Evolutionary conservation across 2,329 filamentous ascomycete genomes (phyloP).

Genomic region (Chrysoporthe austroafricana): DNA sequence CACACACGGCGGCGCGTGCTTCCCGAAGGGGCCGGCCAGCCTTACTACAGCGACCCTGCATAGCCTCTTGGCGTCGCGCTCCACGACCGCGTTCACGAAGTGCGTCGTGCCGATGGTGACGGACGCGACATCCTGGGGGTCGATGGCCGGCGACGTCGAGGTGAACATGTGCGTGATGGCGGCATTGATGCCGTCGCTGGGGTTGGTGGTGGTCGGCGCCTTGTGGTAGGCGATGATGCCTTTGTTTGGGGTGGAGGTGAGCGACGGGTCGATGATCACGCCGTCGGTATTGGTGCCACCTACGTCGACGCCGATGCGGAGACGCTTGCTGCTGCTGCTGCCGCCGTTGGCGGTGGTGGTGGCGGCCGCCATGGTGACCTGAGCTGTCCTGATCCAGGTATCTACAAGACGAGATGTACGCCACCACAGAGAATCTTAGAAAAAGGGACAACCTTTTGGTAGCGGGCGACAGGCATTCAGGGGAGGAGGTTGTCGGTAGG

Average conservation of each 20-base stretch:
- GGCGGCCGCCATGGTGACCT: neutral
- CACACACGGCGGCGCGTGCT: slow-evolving; percentile 49
- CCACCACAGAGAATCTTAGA: too few relatives aligned
- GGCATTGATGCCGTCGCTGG: slow-evolving; percentile 30
- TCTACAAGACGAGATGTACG: neutral
- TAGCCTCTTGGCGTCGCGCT: slow-evolving; percentile 33
- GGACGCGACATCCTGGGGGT: slow-evolving; percentile 22
- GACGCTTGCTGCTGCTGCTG: neutral
- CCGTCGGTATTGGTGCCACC: slow-evolving; percentile 34
- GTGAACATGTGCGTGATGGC: slow-evolving; percentile 28
- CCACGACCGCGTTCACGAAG: slow-evolving; percentile 33
- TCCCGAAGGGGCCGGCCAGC: slow-evolving; percentile 34
- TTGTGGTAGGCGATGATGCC: slow-evolving; percentile 31
- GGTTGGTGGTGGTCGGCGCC: slow-evolving; percentile 31
- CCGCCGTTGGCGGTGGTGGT: neutral
- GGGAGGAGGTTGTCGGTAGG: neutral
- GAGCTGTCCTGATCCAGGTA: neutral
- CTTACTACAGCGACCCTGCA: slow-evolving; percentile 39
- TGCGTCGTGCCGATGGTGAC: slow-evolving; percentile 33
- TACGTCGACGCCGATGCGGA: slow-evolving; percentile 25
- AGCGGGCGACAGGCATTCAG: neutral
- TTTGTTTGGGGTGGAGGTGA: slow-evolving; percentile 38
- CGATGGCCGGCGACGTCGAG: slow-evolving; percentile 5
- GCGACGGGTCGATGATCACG: slow-evolving; percentile 33
- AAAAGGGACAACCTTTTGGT: neutral